A percentile compares a stretch with the other conserved stretches of the same genome.
Conservation (phyloP, 1,139 yeast genomes). For the Nakaseomyces nivariensis region DNA sequence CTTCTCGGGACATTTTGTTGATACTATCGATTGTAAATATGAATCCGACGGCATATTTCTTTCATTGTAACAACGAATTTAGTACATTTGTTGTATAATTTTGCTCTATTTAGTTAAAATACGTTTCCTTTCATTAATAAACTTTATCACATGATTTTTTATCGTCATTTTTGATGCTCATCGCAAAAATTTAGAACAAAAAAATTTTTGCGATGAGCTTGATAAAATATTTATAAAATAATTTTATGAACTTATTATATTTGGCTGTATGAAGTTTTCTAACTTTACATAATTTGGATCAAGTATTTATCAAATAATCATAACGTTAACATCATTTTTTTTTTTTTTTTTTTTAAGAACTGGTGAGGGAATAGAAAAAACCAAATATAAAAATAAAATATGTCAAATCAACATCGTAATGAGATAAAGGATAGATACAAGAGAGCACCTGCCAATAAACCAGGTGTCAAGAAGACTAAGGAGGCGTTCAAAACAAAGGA, state of each 20-base stretch:
- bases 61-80: too few relatives aligned
- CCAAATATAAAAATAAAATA: background rate
- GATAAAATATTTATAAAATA: background rate
- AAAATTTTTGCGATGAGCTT: constrained; percentile 1
- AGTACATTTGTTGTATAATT: too few relatives aligned
- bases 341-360: background rate
- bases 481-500: constrained; percentile 34
- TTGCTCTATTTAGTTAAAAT: background rate
- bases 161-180: background rate
- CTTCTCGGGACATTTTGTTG: too few relatives aligned
- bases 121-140: background rate
- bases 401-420: background rate
- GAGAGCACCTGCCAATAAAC: constrained; percentile 13
- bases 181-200: background rate
- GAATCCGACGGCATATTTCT: too few relatives aligned
- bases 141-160: background rate
- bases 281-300: too few relatives aligned
- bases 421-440: background rate
- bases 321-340: background rate
- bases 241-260: too few relatives aligned
- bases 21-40: too few relatives aligned
- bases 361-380: background rate
- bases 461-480: constrained; percentile 11
- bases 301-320: too few relatives aligned
- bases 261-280: too few relatives aligned